These are phyloP conservation scores for Trypanosoma vivax DNA, from an alignment of 208 protist species.

Conservation along the genomic window DNA sequence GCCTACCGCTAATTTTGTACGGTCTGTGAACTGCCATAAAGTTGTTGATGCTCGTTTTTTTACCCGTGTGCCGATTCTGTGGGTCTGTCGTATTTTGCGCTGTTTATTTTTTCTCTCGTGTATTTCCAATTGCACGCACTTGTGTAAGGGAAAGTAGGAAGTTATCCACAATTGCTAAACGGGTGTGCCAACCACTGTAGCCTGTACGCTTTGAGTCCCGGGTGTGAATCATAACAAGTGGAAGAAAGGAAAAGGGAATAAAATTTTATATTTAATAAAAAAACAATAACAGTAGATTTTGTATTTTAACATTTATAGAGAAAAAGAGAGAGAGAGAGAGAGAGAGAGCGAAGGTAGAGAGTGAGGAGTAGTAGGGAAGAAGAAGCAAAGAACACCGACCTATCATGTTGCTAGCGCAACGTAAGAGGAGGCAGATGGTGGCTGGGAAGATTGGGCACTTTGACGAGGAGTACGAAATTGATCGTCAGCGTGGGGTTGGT, in stretches of 20 bases:
- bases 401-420: constrained; percentile 42
- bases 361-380: neutral
- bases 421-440: constrained; percentile 53
- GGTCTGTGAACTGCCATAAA: too few species aligned
- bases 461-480: constrained; percentile 65
- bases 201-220: too few species aligned
- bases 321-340: neutral
- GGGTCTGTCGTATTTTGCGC: constrained; percentile 5
- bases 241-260: neutral
- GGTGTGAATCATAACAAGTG: too few species aligned
- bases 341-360: neutral
- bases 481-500: constrained; percentile 19
- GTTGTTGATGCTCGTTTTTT: too few species aligned
- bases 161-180: neutral
- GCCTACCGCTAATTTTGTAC: too few species aligned
- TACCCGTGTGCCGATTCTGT: too few species aligned
- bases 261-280: neutral
- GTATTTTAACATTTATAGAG: too few species aligned
- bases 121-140: neutral
- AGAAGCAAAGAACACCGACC: neutral
- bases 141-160: neutral
- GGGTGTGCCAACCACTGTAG: too few species aligned
- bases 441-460: constrained; percentile 81
- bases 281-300: constrained; percentile 14
- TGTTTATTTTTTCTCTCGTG: constrained; percentile 8